These are phyloP conservation scores for Acacia crassicarpa DNA, from an alignment of 306 rosid genomes.

Conservation along the genomic window DNA sequence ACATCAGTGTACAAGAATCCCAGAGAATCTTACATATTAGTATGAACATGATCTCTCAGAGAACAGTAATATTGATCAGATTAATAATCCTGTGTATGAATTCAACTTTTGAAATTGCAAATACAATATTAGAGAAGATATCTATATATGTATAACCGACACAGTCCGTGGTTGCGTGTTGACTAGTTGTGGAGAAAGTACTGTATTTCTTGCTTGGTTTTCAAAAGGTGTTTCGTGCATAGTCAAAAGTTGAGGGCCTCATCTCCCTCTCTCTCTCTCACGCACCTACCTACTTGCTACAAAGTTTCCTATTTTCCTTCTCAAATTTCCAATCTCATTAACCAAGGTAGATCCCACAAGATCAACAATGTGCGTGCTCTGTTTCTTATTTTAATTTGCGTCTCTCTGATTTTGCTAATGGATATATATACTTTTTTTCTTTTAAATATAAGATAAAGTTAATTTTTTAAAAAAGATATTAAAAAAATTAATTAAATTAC, in stretches of 20 bases:
- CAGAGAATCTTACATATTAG: not conserved
- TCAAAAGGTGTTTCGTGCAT: conserved; percentile 36
- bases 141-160: conserved; percentile 30
- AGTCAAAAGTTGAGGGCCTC: conserved; percentile 51
- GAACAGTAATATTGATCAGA: not conserved
- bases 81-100: not conserved
- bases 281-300: not conserved
- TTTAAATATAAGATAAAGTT: rapidly evolving
- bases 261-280: conserved; percentile 40
- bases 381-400: too few species aligned
- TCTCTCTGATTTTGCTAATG: not conserved
- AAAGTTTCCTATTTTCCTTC: conserved; percentile 29
- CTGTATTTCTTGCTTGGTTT: conserved; percentile 15
- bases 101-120: not conserved
- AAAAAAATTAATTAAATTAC: too few species aligned
- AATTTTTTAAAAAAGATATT: too few species aligned
- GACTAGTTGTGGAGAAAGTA: conserved; percentile 35
- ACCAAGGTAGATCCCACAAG: not conserved
- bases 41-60: not conserved
- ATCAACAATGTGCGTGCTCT: not conserved
- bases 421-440: not conserved
- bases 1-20: conserved; percentile 22
- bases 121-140: not conserved
- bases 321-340: not conserved
- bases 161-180: conserved; percentile 48